Percentiles rank a stretch among this genome's conserved stretches.
These are phyloP conservation scores for Torulaspora delbrueckii DNA, from an alignment of 805 yeast genomes.

Conservation along the genomic window DNA sequence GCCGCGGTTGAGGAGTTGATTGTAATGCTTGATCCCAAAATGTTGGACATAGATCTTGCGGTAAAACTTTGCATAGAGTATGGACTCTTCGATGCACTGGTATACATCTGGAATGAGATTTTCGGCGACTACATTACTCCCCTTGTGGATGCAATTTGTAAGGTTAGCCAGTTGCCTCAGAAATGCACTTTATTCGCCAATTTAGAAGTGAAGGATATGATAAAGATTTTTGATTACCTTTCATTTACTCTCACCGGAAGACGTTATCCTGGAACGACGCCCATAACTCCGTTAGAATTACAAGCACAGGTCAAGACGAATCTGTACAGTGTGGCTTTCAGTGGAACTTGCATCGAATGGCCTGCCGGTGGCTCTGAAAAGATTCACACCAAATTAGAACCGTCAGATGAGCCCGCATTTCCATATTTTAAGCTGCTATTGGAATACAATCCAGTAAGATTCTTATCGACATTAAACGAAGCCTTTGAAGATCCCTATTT, in stretches of 20 bases:
- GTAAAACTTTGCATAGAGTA: constrained; percentile 54
- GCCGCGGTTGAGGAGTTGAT: constrained; percentile 60
- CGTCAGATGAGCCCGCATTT: constrained; percentile 47
- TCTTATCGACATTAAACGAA: constrained; percentile 68
- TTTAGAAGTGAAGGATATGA: constrained; percentile 15
- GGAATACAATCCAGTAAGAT: constrained; percentile 50
- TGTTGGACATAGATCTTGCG: constrained; percentile 75
- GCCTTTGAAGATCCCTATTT: constrained; percentile 75
- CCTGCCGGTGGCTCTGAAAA: constrained; percentile 38
- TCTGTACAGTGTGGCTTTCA: constrained; percentile 55
- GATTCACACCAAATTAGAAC: constrained; percentile 33
- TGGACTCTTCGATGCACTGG: constrained; percentile 55
- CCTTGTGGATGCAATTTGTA: constrained; percentile 49
- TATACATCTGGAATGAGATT: constrained; percentile 67
- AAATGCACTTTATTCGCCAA: constrained; percentile 16
- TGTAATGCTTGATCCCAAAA: constrained; percentile 59
- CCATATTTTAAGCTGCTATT: constrained; percentile 64
- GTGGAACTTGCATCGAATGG: constrained; percentile 48
- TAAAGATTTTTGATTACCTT: constrained; percentile 53
- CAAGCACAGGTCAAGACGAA: constrained; percentile 43
- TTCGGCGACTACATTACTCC: constrained; percentile 72
- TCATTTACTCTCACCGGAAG: constrained; percentile 70
- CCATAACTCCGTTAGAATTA: constrained; percentile 37
- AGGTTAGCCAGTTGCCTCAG: constrained; percentile 25
- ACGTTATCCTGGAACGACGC: constrained; percentile 68